Conservation (phyloP, 2,329 filamentous ascomycete species). For the Ilyonectria sp. region DNA sequence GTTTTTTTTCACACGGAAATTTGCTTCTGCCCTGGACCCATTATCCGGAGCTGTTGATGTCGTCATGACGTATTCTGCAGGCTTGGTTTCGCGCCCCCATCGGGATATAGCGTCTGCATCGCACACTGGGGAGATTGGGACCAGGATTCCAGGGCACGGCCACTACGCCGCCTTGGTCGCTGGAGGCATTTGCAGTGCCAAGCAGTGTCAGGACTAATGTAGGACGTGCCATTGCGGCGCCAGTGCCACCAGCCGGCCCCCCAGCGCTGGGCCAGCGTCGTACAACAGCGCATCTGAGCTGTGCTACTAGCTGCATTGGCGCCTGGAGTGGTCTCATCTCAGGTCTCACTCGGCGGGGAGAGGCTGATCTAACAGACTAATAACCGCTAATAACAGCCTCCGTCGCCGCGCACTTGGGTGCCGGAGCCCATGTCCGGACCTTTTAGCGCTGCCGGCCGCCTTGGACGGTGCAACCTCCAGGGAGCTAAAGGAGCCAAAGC, state of each 20-base stretch:
- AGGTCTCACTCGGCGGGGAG: constrained; percentile 20
- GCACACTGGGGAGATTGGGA: constrained; percentile 24
- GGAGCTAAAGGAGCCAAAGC: not conserved
- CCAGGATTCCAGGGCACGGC: constrained; percentile 34
- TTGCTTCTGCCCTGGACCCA: constrained; percentile 2
- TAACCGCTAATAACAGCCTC: not conserved
- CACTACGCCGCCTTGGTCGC: constrained; percentile 16
- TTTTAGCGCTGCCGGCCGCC: constrained; percentile 15
- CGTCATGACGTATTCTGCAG: constrained; percentile 41
- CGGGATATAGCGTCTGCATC: constrained; percentile 42
- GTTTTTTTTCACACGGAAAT: not conserved
- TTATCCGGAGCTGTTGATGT: constrained; percentile 17
- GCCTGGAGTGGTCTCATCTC: constrained; percentile 1
- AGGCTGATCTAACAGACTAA: constrained; percentile 20
- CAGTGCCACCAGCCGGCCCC: not conserved
- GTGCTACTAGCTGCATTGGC: constrained; percentile 8
- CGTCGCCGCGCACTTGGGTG: constrained; percentile 22
- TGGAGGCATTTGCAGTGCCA: not conserved
- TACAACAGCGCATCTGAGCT: constrained; percentile 1
- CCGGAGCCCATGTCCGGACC: constrained; percentile 14
- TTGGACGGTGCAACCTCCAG: not conserved
- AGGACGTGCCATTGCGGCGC: not conserved
- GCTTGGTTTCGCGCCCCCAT: constrained; percentile 31
- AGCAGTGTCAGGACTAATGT: not conserved
- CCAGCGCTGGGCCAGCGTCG: not conserved